Percentiles rank a stretch among this genome's conserved stretches.
phyloP scores from a whole-genome alignment of 2,329 filamentous ascomycete genomes.

The Trichophyton equinum region DNA sequence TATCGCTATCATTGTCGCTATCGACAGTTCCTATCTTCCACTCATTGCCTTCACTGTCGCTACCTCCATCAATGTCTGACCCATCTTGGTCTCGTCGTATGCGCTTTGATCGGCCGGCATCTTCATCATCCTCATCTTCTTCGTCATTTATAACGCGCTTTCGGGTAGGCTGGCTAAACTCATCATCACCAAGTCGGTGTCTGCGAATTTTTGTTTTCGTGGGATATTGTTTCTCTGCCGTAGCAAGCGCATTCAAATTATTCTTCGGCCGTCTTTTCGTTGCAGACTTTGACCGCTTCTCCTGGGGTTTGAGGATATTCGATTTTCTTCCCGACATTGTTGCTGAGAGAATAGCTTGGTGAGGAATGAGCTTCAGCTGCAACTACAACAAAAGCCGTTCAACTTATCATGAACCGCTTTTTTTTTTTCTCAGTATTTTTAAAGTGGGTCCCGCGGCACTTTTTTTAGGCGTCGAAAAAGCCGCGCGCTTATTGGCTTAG shows the following conservation, averaged over 20 bases:
- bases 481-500: neutral
- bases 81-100: conserved; percentile 35
- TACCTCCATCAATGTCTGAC: conserved; percentile 55
- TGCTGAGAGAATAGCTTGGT: neutral
- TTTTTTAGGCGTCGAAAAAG: neutral
- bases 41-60: conserved; percentile 73
- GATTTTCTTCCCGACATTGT: conserved; percentile 33
- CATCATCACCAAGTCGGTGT: conserved; percentile 46
- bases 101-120: conserved; percentile 30
- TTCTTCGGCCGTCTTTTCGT: conserved; percentile 38
- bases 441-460: neutral
- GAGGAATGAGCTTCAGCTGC: neutral
- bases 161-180: conserved; percentile 33
- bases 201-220: conserved; percentile 42
- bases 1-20: conserved; percentile 54
- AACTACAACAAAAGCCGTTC: neutral
- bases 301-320: conserved; percentile 28
- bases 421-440: conserved; percentile 1
- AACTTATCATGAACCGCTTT: neutral
- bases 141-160: conserved; percentile 22
- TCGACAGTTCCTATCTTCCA: conserved; percentile 66
- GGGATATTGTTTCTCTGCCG: conserved; percentile 47
- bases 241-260: conserved; percentile 50
- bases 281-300: conserved; percentile 28
- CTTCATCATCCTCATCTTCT: conserved; percentile 24